Evolutionary conservation across 164 flowering plant genomes (phyloP), one percentile per base, ranked within the genome.

Genomic region (Protea cynaroides): DNA sequence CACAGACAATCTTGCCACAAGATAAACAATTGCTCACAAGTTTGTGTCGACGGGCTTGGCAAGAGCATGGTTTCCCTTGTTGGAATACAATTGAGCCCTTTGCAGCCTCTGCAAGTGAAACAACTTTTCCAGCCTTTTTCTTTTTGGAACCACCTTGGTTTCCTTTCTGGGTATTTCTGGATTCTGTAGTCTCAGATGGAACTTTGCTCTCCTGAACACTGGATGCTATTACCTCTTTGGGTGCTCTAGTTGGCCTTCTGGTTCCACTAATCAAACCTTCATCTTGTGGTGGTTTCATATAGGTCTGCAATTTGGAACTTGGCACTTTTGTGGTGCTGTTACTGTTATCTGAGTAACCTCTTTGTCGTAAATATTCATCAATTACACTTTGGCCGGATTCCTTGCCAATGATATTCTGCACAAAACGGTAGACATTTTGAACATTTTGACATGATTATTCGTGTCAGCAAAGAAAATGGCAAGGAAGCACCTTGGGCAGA

Each of bases 1-100:
- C 99, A 74, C 99, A 94, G 14, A 91, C 88, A 50, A 94, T 88
- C 81, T 89, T 89, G 21, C 99, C 97, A 74, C 99, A 94, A 50
- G 96, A 91, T 65, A 94, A 83, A 71, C 99, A 94, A 75, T 94
- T 94, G 81, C 99, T 84, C 49, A 94, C 82, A 51, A 94, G 77
- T 62, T 63, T 83, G 74, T 94, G 96, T 36, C 73, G 78, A 55
- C 92, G 96, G 22, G 97, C 97, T 73, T 94, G 97, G 72, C 99
- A 94, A 15, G 85, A 75, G 59, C 99, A 94, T n/a, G 96, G 96
- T 66, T 88, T 85, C 36, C 97, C 99, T 14, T 89, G 89, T 76
- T 89, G 89, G 74, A 84, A 94, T 7, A 94, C 89, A 66, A 91
- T 79, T 18, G 94, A 81, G 13, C 99, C 97, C 71, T 92, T 89